Base-by-base conservation (phyloP, 768 basidiomycete species). In the Boletus vermiculosoides region DNA sequence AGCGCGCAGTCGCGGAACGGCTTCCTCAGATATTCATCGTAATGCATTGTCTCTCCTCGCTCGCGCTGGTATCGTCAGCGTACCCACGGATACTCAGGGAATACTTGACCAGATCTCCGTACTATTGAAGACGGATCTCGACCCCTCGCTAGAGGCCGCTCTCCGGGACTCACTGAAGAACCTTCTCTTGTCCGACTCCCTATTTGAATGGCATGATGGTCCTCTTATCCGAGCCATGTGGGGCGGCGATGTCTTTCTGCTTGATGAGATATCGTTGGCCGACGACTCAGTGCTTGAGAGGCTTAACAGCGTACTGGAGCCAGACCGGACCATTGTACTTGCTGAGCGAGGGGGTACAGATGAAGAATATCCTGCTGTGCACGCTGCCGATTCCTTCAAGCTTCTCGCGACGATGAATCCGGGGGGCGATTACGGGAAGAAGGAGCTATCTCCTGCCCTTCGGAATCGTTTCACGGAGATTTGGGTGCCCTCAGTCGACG, bases 381-480 rank as follows among this genome's bases (percentile, higher is more conserved):
- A 73, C 20, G 95, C 94, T 9, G 69, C 75, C 8, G 74, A 80
- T 4, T 74, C 74, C 1, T 99, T 99, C 80, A 88, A 94, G 69
- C 84, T 99, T 37, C 78, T 98, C 0, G 94, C 97, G 3, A 98
- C 97, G 3, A 99, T 99, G 97, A 99, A 99, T 70, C 97, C 97
- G 0, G 97, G 97, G 20, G 97, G 97, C 15, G 97, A 99, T 67
- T 98, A 95, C 65, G 97, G 97, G 23, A 99, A 99, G 78, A 99
- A 98, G 70, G 97, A 99, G 68, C 77, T 99, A 2, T 98, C 97
- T 2, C 96, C 95, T 33, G 97, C 97, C 0, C 77, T 99, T 39
- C 85, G 97, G 20, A 99, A 98, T 74, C 85, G 97, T 5, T 99
- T 99, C 74, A 99, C 97, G 4, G 97, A 99, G 71, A 96, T 99